phyloP scores from a whole-genome alignment of 148 eudicot species.

The Rhododendron molle region DNA sequence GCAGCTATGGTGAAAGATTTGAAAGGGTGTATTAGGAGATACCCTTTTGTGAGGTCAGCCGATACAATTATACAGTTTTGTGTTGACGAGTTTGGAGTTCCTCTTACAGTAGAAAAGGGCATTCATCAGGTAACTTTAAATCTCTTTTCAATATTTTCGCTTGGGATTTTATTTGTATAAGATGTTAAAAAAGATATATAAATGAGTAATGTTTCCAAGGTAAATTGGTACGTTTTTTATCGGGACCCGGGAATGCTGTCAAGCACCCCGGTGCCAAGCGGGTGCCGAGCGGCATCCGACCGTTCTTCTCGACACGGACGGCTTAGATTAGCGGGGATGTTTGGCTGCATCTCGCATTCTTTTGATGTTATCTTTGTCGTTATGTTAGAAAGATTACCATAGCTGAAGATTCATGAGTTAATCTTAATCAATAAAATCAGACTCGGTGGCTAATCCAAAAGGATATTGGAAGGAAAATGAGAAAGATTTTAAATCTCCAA shows the following conservation, averaged over 20 bases:
- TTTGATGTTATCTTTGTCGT: background rate
- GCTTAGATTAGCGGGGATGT: too few species aligned
- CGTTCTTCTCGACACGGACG: too few species aligned
- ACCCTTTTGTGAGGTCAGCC: conserved; percentile 38
- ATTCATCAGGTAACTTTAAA: conserved; percentile 50
- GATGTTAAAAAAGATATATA: background rate
- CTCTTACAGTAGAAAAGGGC: conserved; percentile 52
- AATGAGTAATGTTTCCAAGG: background rate
- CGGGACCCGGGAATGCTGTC: too few species aligned
- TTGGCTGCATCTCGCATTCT: too few species aligned
- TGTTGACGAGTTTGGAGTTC: conserved; percentile 48
- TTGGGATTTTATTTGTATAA: background rate
- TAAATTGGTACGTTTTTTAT: background rate
- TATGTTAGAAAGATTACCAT: background rate
- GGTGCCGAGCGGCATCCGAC: too few species aligned
- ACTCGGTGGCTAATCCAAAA: background rate
- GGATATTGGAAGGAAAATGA: background rate
- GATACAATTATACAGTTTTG: conserved; percentile 42
- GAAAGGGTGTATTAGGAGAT: conserved; percentile 51
- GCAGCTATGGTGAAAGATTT: conserved; percentile 39
- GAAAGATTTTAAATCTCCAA: too few species aligned
- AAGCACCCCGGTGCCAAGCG: too few species aligned
- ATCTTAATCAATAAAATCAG: background rate
- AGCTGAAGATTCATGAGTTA: too few species aligned
- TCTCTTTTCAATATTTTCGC: background rate